These are phyloP conservation scores for Cucurbita ficifolia DNA, from an alignment of 306 rosid species.

Conservation along the genomic window DNA sequence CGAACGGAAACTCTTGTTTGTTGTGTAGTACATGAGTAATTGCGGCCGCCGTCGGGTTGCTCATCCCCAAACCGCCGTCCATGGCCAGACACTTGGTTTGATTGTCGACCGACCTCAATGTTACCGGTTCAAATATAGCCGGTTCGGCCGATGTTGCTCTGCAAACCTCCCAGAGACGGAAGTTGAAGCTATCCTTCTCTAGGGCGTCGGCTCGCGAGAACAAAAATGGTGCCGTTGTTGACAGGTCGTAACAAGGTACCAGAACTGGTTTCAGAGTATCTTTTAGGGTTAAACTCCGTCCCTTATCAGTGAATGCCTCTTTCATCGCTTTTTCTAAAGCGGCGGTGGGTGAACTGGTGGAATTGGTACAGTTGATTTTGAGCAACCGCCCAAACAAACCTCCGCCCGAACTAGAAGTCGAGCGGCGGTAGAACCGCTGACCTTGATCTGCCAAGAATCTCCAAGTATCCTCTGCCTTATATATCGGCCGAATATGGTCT, in stretches of 20 bases:
- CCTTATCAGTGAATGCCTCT: slow-evolving; percentile 49
- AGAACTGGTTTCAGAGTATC: slow-evolving; percentile 86
- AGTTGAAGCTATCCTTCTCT: slow-evolving; percentile 79
- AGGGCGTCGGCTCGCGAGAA: slow-evolving; percentile 97
- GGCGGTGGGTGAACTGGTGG: slow-evolving; percentile 22
- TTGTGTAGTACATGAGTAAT: slow-evolving; percentile 98
- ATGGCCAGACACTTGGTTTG: slow-evolving; percentile 64
- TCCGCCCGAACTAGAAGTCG: slow-evolving; percentile 16
- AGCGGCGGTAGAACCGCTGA: slow-evolving; percentile 28
- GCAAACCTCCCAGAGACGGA: slow-evolving; percentile 91
- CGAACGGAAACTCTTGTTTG: slow-evolving; percentile 95
- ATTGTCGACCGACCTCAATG: slow-evolving; percentile 59
- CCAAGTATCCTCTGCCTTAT: slow-evolving; percentile 76
- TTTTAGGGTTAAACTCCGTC: slow-evolving; percentile 45
- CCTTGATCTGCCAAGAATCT: slow-evolving; percentile 60
- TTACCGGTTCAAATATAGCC: slow-evolving; percentile 57
- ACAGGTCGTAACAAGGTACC: slow-evolving; percentile 82
- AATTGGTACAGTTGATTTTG: slow-evolving; percentile 15
- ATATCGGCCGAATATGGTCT: slow-evolving; percentile 54
- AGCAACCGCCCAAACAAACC: slow-evolving; percentile 28
- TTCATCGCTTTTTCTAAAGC: slow-evolving; percentile 59
- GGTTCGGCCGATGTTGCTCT: slow-evolving; percentile 92
- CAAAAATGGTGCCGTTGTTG: slow-evolving; percentile 88
- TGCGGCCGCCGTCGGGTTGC: slow-evolving; percentile 85
- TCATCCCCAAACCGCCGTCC: slow-evolving; percentile 83